These are phyloP conservation scores for Bonnemaisonia californica DNA, from an alignment of 31 red algal genomes.

Conservation along the genomic window DNA sequence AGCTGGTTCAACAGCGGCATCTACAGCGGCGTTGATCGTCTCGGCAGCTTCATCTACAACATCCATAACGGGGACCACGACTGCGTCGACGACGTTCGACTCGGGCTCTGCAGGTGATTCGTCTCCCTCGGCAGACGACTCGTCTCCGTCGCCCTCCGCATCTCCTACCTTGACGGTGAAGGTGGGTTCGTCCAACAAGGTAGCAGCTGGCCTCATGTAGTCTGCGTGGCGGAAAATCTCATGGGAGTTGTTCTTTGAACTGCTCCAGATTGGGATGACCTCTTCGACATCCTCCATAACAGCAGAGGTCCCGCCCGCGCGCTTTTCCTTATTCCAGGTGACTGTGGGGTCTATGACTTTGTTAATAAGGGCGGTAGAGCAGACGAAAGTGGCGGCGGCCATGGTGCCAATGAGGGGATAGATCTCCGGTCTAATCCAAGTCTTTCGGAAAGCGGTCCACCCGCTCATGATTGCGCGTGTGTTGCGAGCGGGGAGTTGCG, in stretches of 20 bases:
- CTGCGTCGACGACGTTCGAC: not conserved
- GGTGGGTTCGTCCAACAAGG: not conserved
- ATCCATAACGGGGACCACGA: slow-evolving; percentile 4
- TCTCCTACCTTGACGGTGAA: slow-evolving; percentile 31
- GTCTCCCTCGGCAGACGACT: not conserved
- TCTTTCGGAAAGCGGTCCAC: slow-evolving; percentile 59
- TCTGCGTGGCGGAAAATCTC: slow-evolving; percentile 52
- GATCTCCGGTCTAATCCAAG: slow-evolving; percentile 77
- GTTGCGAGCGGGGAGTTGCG: not conserved
- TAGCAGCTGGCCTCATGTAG: slow-evolving; percentile 31
- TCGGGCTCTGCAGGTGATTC: slow-evolving; percentile 10
- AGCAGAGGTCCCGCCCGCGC: slow-evolving; percentile 18
- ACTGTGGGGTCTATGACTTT: slow-evolving; percentile 61
- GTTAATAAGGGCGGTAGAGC: slow-evolving; percentile 38
- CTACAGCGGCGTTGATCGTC: slow-evolving; percentile 58
- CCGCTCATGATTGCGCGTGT: slow-evolving; percentile 6
- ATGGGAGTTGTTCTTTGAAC: slow-evolving; percentile 38
- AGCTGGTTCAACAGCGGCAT: slow-evolving; percentile 39
- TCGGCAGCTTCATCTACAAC: slow-evolving; percentile 59
- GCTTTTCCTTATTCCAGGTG: slow-evolving; percentile 57
- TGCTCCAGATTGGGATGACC: slow-evolving; percentile 57
- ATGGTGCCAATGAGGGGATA: slow-evolving; percentile 82
- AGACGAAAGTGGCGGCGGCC: slow-evolving; percentile 64
- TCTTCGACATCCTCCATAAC: slow-evolving; percentile 52
- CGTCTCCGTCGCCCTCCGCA: slow-evolving; percentile 48